Evolutionary conservation across 768 basidiomycete genomes (phyloP), one percentile per base, ranked within the genome.

Genomic region (Psilocybe sp.): DNA sequence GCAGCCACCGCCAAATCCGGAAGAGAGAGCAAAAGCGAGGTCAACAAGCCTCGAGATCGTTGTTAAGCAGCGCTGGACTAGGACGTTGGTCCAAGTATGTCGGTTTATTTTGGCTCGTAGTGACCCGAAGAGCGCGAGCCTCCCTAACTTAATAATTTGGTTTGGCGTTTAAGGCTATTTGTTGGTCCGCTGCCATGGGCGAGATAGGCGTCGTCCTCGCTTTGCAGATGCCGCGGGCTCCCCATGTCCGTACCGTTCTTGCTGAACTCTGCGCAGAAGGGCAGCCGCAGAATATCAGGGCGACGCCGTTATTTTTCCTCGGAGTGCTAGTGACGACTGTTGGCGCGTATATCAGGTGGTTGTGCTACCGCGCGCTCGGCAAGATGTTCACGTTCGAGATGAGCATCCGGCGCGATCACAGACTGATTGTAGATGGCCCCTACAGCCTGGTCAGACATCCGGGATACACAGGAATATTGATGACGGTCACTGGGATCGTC

Each of bases 381-480:
- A 58, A 45, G 1, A 57, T 77, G 39, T 80, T 80, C 58, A 82
- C 79, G 0, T 81, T 78, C 48, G 75, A 80, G 58, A 66, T 80
- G 67, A 69, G 67, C 61, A 75, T 81, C 23, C 70, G 69, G 37
- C 60, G 64, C 16, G 65, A 74, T 45, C 81, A 82, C 48, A 62
- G 54, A 46, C 67, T 82, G 14, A 65, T 81, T 5, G 77, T 70
- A 0, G 64, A 65, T 23, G 79, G 80, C 1, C 79, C 77, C 0
- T 82, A 82, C 55, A 50, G 62, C 1, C 43, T 69, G 18, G 76
- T 77, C 8, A 66, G 80, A 50, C 80, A 82, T 52, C 80, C 80
- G 2, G 72, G 72, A n/a, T 81, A 81, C 53, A 61, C 68, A 1
- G 77, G 76, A 2, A 60, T 77, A 14, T 44, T 79, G 8, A 49